These are phyloP conservation scores for Boletellus emodensis DNA, from an alignment of 768 basidiomycete genomes.

Conservation along the genomic window DNA sequence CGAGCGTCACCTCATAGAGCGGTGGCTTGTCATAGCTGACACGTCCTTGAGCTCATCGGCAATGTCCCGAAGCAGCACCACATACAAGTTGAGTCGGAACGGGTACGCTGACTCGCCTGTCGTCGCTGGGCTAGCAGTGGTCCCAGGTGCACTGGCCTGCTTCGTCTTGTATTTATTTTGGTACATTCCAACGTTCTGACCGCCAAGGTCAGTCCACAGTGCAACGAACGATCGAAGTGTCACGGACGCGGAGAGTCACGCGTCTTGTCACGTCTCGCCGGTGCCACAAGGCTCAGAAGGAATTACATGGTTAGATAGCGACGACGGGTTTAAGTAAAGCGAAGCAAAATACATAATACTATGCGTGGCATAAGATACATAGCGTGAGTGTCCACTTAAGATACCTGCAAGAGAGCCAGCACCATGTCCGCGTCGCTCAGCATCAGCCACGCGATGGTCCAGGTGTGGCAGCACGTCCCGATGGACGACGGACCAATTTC, in stretches of 20 bases:
- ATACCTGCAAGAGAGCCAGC: constrained; percentile 16
- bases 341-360: constrained; percentile 24
- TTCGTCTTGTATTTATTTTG: neutral
- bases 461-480: constrained; percentile 27
- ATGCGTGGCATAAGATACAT: constrained; percentile 30
- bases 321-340: constrained; percentile 5
- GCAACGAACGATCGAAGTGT: neutral
- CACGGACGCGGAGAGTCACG: constrained; percentile 27
- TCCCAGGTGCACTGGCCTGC: neutral
- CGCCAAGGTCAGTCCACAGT: neutral
- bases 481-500: constrained; percentile 28
- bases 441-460: constrained; percentile 21
- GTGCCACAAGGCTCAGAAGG: neutral
- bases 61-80: constrained; percentile 7
- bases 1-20: constrained; percentile 82
- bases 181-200: constrained; percentile 16
- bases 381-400: constrained; percentile 18
- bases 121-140: neutral
- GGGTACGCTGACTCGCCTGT: constrained; percentile 44
- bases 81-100: constrained; percentile 76
- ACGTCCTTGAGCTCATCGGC: constrained; percentile 4
- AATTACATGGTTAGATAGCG: constrained; percentile 16
- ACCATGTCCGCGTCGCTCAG: neutral
- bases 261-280: constrained; percentile 15
- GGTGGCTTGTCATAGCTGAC: constrained; percentile 85